Evolutionary conservation across 306 rosid genomes (phyloP), one percentile per base, ranked within the genome.

Genomic region (Abrus precatorius): DNA sequence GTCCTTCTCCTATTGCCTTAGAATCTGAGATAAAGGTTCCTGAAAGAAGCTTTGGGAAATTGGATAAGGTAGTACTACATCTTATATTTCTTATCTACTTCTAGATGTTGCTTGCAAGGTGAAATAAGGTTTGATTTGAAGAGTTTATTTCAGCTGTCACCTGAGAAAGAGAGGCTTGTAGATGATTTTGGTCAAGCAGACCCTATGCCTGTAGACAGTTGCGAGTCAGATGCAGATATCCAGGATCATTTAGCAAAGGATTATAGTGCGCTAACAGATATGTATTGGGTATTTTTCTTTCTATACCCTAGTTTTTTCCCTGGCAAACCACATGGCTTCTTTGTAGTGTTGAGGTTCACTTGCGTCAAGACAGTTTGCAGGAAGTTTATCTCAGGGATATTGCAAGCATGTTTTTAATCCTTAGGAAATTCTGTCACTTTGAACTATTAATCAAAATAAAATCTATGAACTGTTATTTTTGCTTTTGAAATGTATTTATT

Each of bases 201-300:
- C 75, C 85, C 69, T 32, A 77, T 64, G 86, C 85, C 79, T 40
- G 77, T 73, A 83, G 92, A 90, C 76, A 91, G 87, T 73, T 82
- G 82, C 63, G 86, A 83, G 76, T 72, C 86, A 63, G 86, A 83
- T 82, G 86, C 89, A 69, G 92, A 75, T 76, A 68, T 79, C 77
- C 86, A 72, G 45, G 93, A 88, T 36, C 84, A 74, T 79, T 80
- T 86, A 13, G 83, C 74, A 47, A 89, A 89, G 86, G 93, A 91
- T 82, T 86, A 91, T 69, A 84, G 60, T 30, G 89, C 76, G 40
- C 88, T 80, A 71, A 88, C 91, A 81, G 87, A 91, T 88, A 43
- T 80, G 33, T 93, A 87, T 81, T 95, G 99, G 99, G 99, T 95
- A 93, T 63, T 81, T 85, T 82, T 69, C 59, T 80, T 78, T 76